Evolutionary conservation across 106 monocot genomes (phyloP).

Genomic region (Acorus calamus): DNA sequence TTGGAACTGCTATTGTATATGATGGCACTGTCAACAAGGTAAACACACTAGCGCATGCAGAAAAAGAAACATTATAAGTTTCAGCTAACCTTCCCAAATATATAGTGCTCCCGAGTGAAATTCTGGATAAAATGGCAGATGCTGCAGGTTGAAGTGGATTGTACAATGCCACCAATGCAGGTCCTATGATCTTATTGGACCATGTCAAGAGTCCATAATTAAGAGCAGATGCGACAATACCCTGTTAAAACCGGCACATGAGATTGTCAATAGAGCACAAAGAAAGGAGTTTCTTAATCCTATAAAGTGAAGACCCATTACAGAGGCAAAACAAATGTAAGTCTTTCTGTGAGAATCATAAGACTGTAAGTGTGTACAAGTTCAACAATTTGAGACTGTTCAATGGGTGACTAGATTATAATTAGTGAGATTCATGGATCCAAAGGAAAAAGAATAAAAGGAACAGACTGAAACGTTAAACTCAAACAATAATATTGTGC

Average conservation of each 20-base stretch:
- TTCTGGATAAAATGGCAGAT: constrained; percentile 56
- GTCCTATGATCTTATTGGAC: constrained; percentile 85
- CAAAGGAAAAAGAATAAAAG: too few relatives aligned
- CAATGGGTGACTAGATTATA: too few relatives aligned
- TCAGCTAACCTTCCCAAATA: constrained; percentile 70
- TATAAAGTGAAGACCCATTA: not conserved
- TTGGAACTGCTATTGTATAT: too few relatives aligned
- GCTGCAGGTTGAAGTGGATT: constrained; percentile 76
- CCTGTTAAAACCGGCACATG: constrained; percentile 25
- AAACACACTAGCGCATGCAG: too few relatives aligned
- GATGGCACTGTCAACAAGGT: too few relatives aligned
- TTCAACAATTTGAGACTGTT: too few relatives aligned
- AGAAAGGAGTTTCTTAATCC: not conserved
- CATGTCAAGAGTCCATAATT: constrained; percentile 82
- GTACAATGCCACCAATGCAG: constrained; percentile 72
- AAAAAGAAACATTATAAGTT: not conserved
- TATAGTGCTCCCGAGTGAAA: constrained; percentile 73
- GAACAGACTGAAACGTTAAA: too few relatives aligned
- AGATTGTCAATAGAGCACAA: not conserved
- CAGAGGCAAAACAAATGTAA: too few relatives aligned
- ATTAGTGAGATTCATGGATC: too few relatives aligned
- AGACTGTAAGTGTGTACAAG: too few relatives aligned
- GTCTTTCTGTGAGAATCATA: too few relatives aligned
- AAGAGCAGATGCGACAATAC: constrained; percentile 68
- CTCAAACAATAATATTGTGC: too few relatives aligned